Evolutionary conservation across 2,329 filamentous ascomycete genomes (phyloP).

Genomic region (Arthrinium puccinioides): DNA sequence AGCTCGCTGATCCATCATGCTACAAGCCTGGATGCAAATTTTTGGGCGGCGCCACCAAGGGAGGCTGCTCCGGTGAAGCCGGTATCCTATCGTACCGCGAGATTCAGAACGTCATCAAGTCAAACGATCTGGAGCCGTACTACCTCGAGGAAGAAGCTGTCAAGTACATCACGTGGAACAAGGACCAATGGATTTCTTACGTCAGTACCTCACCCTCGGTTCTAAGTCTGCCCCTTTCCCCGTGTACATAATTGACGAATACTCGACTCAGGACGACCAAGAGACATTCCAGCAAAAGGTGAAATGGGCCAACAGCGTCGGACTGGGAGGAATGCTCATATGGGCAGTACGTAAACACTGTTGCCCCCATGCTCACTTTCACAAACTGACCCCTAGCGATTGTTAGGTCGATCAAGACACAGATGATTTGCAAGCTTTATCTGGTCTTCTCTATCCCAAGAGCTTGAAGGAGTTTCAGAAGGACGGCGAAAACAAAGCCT

Average conservation of each 20-base stretch:
- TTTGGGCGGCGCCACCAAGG: slow-evolving; percentile 11
- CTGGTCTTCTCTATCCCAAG: slow-evolving; percentile 7
- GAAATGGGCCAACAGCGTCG: slow-evolving; percentile 17
- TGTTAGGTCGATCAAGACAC: slow-evolving; percentile 16
- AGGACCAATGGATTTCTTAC: slow-evolving; percentile 32
- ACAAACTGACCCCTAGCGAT: slow-evolving; percentile 24
- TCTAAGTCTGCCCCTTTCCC: background rate
- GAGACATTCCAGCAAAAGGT: slow-evolving; percentile 26
- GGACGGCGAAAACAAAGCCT: slow-evolving; percentile 4
- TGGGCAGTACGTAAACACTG: slow-evolving; percentile 24
- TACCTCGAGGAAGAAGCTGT: slow-evolving; percentile 20
- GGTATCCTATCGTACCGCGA: slow-evolving; percentile 17
- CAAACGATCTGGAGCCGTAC: slow-evolving; percentile 11
- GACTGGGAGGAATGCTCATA: slow-evolving; percentile 22
- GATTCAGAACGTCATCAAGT: slow-evolving; percentile 15
- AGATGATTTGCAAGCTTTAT: slow-evolving; percentile 11
- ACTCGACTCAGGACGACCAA: slow-evolving; percentile 19
- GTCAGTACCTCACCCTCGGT: background rate
- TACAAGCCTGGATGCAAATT: slow-evolving; percentile 10
- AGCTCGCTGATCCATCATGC: slow-evolving; percentile 9
- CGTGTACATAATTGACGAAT: background rate
- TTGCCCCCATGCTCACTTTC: slow-evolving; percentile 22
- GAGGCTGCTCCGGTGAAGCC: slow-evolving; percentile 13
- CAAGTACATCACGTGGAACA: slow-evolving; percentile 24
- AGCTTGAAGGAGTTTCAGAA: slow-evolving; percentile 3